A percentile compares a stretch with the other conserved stretches of the same genome.
phyloP scores from a whole-genome alignment of 1,139 yeast species.

The Hyphopichia wangnamkhiaoensis region DNA sequence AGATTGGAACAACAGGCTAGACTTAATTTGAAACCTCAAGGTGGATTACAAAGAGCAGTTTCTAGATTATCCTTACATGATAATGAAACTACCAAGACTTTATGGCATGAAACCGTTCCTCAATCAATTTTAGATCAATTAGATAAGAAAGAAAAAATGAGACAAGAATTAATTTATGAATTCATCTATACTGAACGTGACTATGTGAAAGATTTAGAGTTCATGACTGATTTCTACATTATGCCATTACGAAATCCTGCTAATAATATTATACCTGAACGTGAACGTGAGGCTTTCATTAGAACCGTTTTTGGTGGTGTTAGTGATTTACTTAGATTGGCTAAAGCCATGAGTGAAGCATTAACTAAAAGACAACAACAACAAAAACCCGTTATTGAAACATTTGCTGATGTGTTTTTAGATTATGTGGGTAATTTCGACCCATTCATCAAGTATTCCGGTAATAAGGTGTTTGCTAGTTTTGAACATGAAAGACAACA shows the following conservation, averaged over 20 bases:
- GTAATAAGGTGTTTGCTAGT: constrained; percentile 94
- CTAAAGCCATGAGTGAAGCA: constrained; percentile 84
- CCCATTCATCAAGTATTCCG: constrained; percentile 90
- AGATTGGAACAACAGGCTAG: constrained; percentile 95
- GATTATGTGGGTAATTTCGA: constrained; percentile 86
- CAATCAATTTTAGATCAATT: constrained; percentile 74
- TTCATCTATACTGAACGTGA: constrained; percentile 93
- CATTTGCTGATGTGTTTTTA: constrained; percentile 83
- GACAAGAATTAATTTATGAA: constrained; percentile 95
- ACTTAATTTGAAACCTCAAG: constrained; percentile 82
- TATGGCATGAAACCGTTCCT: constrained; percentile 95
- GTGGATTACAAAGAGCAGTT: constrained; percentile 83
- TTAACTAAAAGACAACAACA: constrained; percentile 85
- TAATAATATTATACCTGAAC: constrained; percentile 82
- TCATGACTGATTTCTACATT: constrained; percentile 91
- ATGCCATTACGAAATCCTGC: constrained; percentile 76
- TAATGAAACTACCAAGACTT: constrained; percentile 79
- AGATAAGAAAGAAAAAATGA: constrained; percentile 82
- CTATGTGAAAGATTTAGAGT: constrained; percentile 91
- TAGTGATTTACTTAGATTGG: constrained; percentile 81
- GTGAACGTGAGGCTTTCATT: constrained; percentile 86
- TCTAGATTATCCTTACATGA: constrained; percentile 75
- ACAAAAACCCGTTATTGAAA: constrained; percentile 77
- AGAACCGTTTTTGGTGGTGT: constrained; percentile 91
- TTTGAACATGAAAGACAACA: constrained; percentile 95